phyloP scores from a whole-genome alignment of 192 early-diverging fungal genomes.

The Ambispora gerdemannii region DNA sequence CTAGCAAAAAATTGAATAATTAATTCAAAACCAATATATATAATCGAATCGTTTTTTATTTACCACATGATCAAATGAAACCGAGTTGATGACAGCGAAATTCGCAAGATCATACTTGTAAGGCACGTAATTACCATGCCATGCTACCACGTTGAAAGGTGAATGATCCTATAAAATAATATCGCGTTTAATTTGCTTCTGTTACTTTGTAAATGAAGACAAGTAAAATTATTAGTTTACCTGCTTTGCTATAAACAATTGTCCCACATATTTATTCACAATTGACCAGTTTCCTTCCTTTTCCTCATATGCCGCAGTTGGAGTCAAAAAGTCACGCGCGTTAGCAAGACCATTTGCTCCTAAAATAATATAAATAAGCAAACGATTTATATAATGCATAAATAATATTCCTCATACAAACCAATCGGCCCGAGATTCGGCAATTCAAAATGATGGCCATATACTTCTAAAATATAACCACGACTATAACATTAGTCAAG shows the following conservation, averaged over 20 bases:
- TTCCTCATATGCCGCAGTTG: constrained; percentile 69
- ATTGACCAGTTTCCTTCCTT: constrained; percentile 49
- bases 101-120: constrained; percentile 87
- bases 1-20: constrained; percentile 35
- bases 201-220: not conserved
- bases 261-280: constrained; percentile 80
- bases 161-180: constrained; percentile 62
- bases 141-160: constrained; percentile 95
- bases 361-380: constrained; percentile 20
- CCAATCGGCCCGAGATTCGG: constrained; percentile 96
- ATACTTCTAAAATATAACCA: constrained; percentile 91
- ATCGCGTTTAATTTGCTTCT: not conserved
- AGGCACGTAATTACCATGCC: constrained; percentile 97
- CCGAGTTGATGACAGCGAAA: constrained; percentile 84
- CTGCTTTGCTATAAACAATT: constrained; percentile 66
- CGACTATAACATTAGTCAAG: constrained; percentile 46
- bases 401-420: constrained; percentile 19
- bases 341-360: constrained; percentile 93
- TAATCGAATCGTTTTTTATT: constrained; percentile 5
- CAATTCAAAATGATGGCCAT: constrained; percentile 85
- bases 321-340: constrained; percentile 90
- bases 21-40: constrained; percentile 3
- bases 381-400: too few species aligned
- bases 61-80: constrained; percentile 86
- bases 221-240: not conserved